Evolutionary conservation across 805 yeast species (phyloP).

Genomic region (Yamadazyma philogaea): DNA sequence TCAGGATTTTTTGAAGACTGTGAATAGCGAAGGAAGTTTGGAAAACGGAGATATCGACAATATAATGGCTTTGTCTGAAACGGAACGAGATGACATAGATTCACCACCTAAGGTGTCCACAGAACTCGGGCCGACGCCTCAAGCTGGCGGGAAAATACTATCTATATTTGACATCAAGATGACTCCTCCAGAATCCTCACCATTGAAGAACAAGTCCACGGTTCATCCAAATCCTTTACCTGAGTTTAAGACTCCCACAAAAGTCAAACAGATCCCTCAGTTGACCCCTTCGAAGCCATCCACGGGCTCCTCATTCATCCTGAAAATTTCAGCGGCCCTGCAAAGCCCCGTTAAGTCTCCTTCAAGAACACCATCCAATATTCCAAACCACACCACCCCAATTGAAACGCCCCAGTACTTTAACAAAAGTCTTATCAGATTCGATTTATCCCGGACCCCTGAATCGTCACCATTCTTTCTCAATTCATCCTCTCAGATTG

Average conservation of each 20-base stretch:
- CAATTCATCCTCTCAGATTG: neutral
- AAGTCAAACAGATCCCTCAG: conserved; percentile 10
- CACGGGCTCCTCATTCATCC: conserved; percentile 8
- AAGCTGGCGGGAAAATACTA: conserved; percentile 70
- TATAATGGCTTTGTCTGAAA: conserved; percentile 7
- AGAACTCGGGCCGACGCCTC: conserved; percentile 86
- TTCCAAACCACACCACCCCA: neutral
- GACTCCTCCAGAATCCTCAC: conserved; percentile 45
- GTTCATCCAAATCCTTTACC: neutral
- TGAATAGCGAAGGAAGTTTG: neutral
- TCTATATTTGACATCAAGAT: conserved; percentile 62
- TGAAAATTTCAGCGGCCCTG: conserved; percentile 8
- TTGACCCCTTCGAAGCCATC: conserved; percentile 6
- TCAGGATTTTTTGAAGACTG: neutral
- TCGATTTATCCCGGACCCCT: conserved; percentile 7
- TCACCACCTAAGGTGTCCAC: conserved; percentile 14
- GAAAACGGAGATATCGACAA: neutral
- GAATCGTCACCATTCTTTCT: conserved; percentile 4
- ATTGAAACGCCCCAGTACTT: conserved; percentile 25
- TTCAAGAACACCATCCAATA: conserved; percentile 11
- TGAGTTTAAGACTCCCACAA: conserved; percentile 37
- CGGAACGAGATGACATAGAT: conserved; percentile 15
- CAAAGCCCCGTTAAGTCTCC: conserved; percentile 5
- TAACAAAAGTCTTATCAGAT: conserved; percentile 14
- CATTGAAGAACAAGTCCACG: conserved; percentile 23